Percentiles rank a stretch among this genome's conserved stretches.
Conservation (phyloP, 345 rosid genomes). For the Toxicodendron radicans region DNA sequence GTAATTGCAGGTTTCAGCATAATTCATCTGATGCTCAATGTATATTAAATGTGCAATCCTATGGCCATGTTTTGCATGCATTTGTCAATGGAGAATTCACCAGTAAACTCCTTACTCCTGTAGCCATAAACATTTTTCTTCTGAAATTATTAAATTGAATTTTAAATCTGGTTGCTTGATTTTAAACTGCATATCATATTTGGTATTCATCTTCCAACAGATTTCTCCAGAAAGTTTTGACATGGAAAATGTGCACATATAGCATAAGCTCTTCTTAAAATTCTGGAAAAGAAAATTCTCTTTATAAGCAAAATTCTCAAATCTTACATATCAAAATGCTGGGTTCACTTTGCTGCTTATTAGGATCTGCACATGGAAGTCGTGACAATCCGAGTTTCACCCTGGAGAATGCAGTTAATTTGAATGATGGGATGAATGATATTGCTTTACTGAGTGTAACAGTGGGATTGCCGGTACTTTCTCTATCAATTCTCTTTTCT, state of each 20-base stretch:
- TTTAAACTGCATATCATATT: no score
- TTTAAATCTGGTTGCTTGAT: no score
- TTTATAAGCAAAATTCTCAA: background rate
- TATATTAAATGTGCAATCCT: constrained; percentile 35
- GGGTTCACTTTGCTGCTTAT: background rate
- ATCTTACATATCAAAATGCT: background rate
- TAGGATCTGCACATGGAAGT: constrained; percentile 52
- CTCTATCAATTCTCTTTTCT: background rate
- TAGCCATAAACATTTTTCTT: background rate
- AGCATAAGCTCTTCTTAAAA: no score
- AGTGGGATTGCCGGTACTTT: constrained; percentile 54
- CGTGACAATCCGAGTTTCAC: constrained; percentile 15
- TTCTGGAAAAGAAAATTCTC: background rate
- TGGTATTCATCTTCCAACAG: no score
- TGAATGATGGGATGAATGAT: constrained; percentile 40
- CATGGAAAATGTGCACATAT: no score
- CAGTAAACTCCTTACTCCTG: constrained; percentile 23
- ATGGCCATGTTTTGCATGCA: constrained; percentile 50
- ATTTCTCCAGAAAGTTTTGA: no score
- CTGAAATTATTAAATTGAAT: no score
- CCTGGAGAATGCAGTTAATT: constrained; percentile 25
- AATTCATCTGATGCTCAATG: constrained; percentile 25
- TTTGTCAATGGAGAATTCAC: constrained; percentile 41
- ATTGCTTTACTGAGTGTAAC: constrained; percentile 47
- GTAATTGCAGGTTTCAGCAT: constrained; percentile 30